phyloP scores from a whole-genome alignment of 1,284 basidiomycete genomes.

The Trametes polyzona region DNA sequence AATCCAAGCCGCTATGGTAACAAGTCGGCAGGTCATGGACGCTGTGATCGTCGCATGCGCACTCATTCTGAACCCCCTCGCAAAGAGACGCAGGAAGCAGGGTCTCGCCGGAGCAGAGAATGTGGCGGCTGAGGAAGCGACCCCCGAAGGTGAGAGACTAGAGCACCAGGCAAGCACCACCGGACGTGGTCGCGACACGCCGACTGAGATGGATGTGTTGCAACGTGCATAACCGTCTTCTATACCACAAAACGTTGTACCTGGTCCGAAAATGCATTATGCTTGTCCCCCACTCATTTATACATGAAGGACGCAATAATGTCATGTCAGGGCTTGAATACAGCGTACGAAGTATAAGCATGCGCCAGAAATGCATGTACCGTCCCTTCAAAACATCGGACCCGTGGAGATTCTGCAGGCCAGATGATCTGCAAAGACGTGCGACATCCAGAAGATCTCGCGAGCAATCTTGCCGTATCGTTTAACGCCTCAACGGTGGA shows the following conservation, averaged over 20 bases:
- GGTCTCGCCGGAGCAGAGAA: background rate
- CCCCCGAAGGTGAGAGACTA: background rate
- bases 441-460: constrained; percentile 25
- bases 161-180: too few relatives aligned
- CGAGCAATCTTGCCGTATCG: constrained; percentile 57
- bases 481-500: constrained; percentile 65
- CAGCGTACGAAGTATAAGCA: background rate
- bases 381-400: constrained; percentile 63
- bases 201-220: too few relatives aligned
- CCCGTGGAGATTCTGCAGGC: constrained; percentile 41
- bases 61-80: constrained; percentile 61
- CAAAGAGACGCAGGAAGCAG: constrained; percentile 24
- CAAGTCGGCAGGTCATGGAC: constrained; percentile 63
- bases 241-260: too few relatives aligned
- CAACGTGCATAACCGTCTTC: too few relatives aligned
- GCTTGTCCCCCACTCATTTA: too few relatives aligned
- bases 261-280: too few relatives aligned
- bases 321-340: too few relatives aligned
- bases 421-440: constrained; percentile 60
- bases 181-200: too few relatives aligned
- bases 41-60: constrained; percentile 60
- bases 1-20: background rate
- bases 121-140: background rate
- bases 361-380: constrained; percentile 34
- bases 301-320: too few relatives aligned